Conservation (phyloP, 805 yeast genomes). For the Huiozyma naganishii region DNA sequence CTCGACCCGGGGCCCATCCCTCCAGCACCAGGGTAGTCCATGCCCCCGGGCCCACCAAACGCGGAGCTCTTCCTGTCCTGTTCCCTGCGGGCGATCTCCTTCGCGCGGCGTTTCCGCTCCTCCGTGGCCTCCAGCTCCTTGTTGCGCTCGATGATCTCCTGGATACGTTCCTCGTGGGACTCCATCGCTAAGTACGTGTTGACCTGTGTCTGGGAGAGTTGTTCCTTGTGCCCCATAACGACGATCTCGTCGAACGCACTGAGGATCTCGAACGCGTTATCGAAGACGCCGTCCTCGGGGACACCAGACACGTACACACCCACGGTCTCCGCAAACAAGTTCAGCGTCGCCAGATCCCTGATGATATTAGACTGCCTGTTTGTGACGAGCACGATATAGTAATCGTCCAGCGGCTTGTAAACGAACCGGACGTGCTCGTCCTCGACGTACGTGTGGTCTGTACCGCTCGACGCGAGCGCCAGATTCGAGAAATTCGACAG, state of each 20-base stretch:
- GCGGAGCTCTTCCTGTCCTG: slow-evolving; percentile 29
- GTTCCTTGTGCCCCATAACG: slow-evolving; percentile 81
- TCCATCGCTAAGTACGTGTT: slow-evolving; percentile 92
- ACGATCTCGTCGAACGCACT: slow-evolving; percentile 92
- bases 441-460: slow-evolving; percentile 90
- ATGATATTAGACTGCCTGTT: slow-evolving; percentile 84
- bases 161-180: slow-evolving; percentile 96
- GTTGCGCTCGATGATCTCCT: slow-evolving; percentile 93
- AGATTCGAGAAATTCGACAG: slow-evolving; percentile 78
- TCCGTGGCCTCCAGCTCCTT: slow-evolving; percentile 95
- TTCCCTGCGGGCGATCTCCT: slow-evolving; percentile 75
- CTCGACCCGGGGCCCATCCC: slow-evolving; percentile 4
- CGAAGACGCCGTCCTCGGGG: slow-evolving; percentile 76
- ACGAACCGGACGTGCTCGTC: slow-evolving; percentile 87
- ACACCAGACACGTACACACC: slow-evolving; percentile 58
- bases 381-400: slow-evolving; percentile 82
- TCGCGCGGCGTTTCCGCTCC: slow-evolving; percentile 91
- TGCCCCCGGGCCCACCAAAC: slow-evolving; percentile 16
- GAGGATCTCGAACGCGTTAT: slow-evolving; percentile 77
- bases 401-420: slow-evolving; percentile 91
- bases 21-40: slow-evolving; percentile 10
- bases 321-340: slow-evolving; percentile 72
- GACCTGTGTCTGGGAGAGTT: slow-evolving; percentile 70
- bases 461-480: slow-evolving; percentile 50
- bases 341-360: slow-evolving; percentile 89